Percentiles rank a stretch among this genome's conserved stretches.
These are phyloP conservation scores for Fusarium newnesense DNA, from an alignment of 2,329 filamentous ascomycete species.

Conservation along the genomic window DNA sequence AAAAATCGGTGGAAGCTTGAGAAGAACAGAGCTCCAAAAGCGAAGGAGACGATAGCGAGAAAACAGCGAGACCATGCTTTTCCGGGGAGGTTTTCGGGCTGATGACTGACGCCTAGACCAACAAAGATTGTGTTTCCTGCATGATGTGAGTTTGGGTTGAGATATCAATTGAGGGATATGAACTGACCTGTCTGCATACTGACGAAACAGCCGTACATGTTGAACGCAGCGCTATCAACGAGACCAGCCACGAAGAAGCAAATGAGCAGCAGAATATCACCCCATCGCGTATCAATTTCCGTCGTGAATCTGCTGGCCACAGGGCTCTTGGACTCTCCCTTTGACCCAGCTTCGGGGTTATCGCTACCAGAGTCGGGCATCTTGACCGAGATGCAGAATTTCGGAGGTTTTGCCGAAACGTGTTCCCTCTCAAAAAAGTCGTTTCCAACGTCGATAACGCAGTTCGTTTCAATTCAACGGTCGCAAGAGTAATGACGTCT, in stretches of 20 bases:
- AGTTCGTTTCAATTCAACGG: not conserved
- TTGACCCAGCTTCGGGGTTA: slow-evolving; percentile 27
- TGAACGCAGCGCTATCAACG: slow-evolving; percentile 44
- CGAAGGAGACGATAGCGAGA: slow-evolving; percentile 42
- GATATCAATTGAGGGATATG: not conserved
- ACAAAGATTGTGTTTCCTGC: slow-evolving; percentile 45
- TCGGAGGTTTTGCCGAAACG: not conserved
- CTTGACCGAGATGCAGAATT: not conserved
- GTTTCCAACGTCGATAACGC: not conserved
- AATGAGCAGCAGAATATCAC: slow-evolving; percentile 36
- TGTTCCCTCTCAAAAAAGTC: not conserved
- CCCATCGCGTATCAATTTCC: slow-evolving; percentile 39
- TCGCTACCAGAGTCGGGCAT: slow-evolving; percentile 34
- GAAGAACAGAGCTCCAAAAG: slow-evolving; percentile 41
- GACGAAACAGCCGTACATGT: slow-evolving; percentile 45
- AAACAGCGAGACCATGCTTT: slow-evolving; percentile 45
- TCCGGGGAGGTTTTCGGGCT: slow-evolving; percentile 40
- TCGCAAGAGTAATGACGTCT: not conserved
- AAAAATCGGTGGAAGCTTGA: slow-evolving; percentile 43
- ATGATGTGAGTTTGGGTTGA: not conserved
- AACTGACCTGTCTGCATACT: slow-evolving; percentile 45
- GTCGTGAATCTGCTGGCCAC: slow-evolving; percentile 26
- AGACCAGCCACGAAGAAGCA: slow-evolving; percentile 44
- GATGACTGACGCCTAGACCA: slow-evolving; percentile 41
- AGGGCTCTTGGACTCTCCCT: not conserved